Base-by-base conservation (phyloP, 768 basidiomycete species). In the Neoboletus magnificus region DNA sequence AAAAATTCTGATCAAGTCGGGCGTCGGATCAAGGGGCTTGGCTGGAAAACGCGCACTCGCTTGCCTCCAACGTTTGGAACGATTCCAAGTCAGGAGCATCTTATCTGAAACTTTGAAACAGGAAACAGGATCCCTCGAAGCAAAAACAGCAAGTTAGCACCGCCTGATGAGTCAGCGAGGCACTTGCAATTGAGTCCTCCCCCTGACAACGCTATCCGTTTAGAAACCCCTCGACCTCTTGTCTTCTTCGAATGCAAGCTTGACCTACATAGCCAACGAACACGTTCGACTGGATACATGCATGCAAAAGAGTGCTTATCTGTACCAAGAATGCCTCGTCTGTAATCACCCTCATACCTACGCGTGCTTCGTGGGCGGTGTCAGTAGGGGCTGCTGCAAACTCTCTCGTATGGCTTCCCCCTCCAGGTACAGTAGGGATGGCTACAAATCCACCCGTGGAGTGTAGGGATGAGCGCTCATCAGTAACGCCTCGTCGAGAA, bases 391-490 rank as follows among this genome's bases (percentile, higher is more conserved):
- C 74, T 20, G 80, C 71, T n/a, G 81, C 72, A 66, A 93, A 93
- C 13, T 74, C 83, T 2, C 71, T 73, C 0, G 91, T 92, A 61
- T 93, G 91, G 63, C 92, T 92, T 9, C 89, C 89, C 12, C 89
- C 91, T 59, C 83, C 77, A 0, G 73, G 66, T 22, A 82, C 75
- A 0, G 87, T 90, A 4, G 91, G 91, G 40, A 93, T 93, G 12
- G 87, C 90, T 91, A 20, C 44, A 15, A 39, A 37, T 52, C 50
- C 1, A 39, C 39, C 22, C 27, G 11, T 32, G 23, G 9, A 40
- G 6, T 10, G 12, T 20, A 27, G 27, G n/a, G 20, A 32, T 25
- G 37, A 20, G 13, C 18, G 13, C 25, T 23, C 27, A 27, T 58
- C 55, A 55, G 29, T 32, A 16, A 39, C 12, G 23, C 43, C 33